These are phyloP conservation scores for Lathyrus aphaca DNA, from an alignment of 306 rosid genomes.

Conservation along the genomic window DNA sequence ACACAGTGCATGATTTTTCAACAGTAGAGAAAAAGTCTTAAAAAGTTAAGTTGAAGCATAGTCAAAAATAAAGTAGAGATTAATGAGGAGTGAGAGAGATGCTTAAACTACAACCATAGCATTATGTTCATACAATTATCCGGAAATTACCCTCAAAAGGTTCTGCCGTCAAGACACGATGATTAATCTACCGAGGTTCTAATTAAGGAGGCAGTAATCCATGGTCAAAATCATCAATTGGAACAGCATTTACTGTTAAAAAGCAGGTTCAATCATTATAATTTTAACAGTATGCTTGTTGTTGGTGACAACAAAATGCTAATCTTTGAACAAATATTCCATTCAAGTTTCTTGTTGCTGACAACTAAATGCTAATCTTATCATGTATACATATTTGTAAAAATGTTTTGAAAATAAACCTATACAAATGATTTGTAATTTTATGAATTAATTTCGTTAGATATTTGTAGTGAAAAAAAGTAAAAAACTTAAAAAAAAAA, in stretches of 20 bases:
- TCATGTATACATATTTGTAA: too few species aligned
- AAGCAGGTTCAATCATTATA: conserved; percentile 32
- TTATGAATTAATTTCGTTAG: too few species aligned
- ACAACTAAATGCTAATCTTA: too few species aligned
- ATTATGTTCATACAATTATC: conserved; percentile 4
- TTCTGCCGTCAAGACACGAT: conserved; percentile 48
- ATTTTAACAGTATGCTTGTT: background rate
- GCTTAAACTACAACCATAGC: conserved; percentile 2
- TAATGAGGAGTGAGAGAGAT: background rate
- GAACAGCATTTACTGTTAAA: conserved; percentile 25
- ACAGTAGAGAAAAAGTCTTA: too few species aligned
- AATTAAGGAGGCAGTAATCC: conserved; percentile 22
- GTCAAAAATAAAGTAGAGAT: background rate
- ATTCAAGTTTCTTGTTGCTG: too few species aligned
- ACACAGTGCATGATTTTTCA: too few species aligned
- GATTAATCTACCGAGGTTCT: conserved; percentile 19
- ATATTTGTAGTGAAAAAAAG: too few species aligned
- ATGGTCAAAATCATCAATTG: conserved; percentile 37
- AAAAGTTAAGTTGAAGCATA: too few species aligned
- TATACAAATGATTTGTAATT: too few species aligned
- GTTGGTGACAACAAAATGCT: background rate
- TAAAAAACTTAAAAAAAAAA: too few species aligned
- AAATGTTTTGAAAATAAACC: too few species aligned
- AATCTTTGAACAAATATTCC: background rate
- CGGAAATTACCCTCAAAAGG: conserved; percentile 28